Evolutionary conservation across 495 filamentous ascomycete genomes (phyloP), one percentile per base, ranked within the genome.

Genomic region (Clohesyomyces aquaticus): DNA sequence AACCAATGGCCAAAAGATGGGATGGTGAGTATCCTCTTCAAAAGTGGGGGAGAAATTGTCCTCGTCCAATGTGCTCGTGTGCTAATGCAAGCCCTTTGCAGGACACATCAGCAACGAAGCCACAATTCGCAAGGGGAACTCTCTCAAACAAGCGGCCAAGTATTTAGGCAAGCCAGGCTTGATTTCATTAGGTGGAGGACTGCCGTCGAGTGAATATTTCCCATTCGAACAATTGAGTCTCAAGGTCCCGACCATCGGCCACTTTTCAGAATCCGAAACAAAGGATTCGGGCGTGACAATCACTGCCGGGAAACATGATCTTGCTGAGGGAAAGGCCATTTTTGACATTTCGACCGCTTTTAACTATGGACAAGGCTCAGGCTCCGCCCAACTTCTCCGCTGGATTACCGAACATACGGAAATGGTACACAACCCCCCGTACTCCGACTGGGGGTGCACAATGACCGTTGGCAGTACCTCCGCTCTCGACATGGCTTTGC

Each of bases 371-470:
- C 90, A 96, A 74, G 87, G 91, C 16, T 84, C 84, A 14, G 94
- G 94, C 25, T 83, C 91, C 28, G 88, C 93, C 1, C 94, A 96
- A 76, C 73, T 98, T 68, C 78, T 95, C 29, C 83, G 94, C 35
- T 98, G 89, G 72, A 80, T 96, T 42, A 95, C 91, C 0, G 94
- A 98, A 77, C 94, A 98, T 75, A 95, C 91, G 0, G 94, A 86
- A 76, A 80, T 93, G 38, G 81, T 89, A 21, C 83, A 88, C 71
- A 74, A 82, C 60, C 89, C 90, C 2, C 88, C 87, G 2, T 97
- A 96, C 74, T 75, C 80, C 26, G 91, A 98, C 77, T 98, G 93
- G 93, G 77, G 82, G 57, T 89, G 87, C 69, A 82, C 81, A 48
- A 72, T 94, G 73, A 90, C 85, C 3, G 80, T 89, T 42, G 93